These are phyloP conservation scores for Microbotryum lychnidis-dioicae DNA, from an alignment of 1,284 basidiomycete genomes.

Conservation along the genomic window DNA sequence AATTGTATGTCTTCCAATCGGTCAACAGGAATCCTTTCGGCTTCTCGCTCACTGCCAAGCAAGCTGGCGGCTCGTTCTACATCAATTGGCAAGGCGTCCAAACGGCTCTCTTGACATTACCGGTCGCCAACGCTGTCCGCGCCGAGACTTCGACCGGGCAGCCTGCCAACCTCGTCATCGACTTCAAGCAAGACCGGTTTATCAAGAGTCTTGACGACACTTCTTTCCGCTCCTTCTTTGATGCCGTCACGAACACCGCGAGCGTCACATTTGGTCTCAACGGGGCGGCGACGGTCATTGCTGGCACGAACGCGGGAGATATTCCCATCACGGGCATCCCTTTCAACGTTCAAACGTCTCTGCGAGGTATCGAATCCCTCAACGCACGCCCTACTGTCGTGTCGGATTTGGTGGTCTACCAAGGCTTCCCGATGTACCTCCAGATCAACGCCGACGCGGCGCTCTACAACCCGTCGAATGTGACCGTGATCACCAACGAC, in stretches of 20 bases:
- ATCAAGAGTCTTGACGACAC: conserved; percentile 17
- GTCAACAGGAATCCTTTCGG: conserved; percentile 66
- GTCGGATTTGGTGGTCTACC: conserved; percentile 57
- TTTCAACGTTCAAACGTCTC: conserved; percentile 56
- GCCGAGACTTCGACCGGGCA: conserved; percentile 23
- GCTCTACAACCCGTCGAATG: conserved; percentile 21
- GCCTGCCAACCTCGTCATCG: conserved; percentile 19
- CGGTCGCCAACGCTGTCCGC: conserved; percentile 17
- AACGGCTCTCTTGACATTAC: conserved; percentile 15
- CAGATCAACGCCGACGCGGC: conserved; percentile 50
- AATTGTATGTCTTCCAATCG: too few relatives aligned
- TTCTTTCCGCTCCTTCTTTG: conserved; percentile 19
- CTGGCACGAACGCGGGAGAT: conserved; percentile 57
- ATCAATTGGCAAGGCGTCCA: conserved; percentile 23
- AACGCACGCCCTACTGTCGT: conserved; percentile 54
- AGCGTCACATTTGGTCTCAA: conserved; percentile 16
- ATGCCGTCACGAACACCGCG: conserved; percentile 20
- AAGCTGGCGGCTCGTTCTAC: conserved; percentile 20
- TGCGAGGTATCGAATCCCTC: conserved; percentile 61
- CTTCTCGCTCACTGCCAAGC: conserved; percentile 49
- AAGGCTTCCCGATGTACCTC: conserved; percentile 57
- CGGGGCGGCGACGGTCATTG: conserved; percentile 45
- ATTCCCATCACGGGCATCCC: conserved; percentile 59
- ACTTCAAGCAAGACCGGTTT: conserved; percentile 9
- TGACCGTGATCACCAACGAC: conserved; percentile 23